Base-by-base conservation (phyloP, 208 protist species). In the Leishmania major region DNA sequence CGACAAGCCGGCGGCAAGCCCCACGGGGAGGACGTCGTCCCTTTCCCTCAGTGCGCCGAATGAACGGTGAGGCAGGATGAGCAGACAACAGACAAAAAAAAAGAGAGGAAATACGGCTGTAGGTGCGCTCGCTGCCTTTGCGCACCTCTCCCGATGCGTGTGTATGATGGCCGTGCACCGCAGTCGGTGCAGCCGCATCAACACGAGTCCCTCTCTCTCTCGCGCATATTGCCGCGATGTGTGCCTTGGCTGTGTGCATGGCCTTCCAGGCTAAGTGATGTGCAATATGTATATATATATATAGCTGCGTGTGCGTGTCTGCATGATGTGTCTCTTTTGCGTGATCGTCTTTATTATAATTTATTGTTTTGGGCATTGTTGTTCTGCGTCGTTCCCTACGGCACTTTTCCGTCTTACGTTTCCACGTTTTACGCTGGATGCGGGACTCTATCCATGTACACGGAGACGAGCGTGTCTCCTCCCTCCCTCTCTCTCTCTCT, bases 1-100 rank as follows among this genome's bases (percentile, higher is more conserved):
- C 1, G 75, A 83, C n/a, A 82, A 79, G 74, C 59, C 11, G 0
- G 35, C 11, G 22, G 25, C 31, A 10, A 83, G 75, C 59, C 59
- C n/a, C 22, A 37, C 11, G 1, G 31, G 55, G 1, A 72, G 45
- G 8, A 64, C n/a, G 10, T 53, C 40, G 22, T 87, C 83, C n/a
- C 17, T 80, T 67, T 78, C 67, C 37, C 40, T 51, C 37, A 72
- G 45, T 25, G 43, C 25, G 13, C 59, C n/a, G 17, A 35, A 31
- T 7, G 49, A 31, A 31, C 31, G 31, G 43, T 76, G 49, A 76
- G 13, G 49, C 72, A 19, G 22, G 17, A 55, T 55, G 45, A 55
- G 8, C 25, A 37, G 8, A 22, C 25, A 75, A 15, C 37, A 51
- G 45, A n/a, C n/a, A n/a, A 55, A 19, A 25, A 25, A 31, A 55